Evolutionary conservation across 2,329 filamentous ascomycete species (phyloP), one percentile per base, ranked within the genome.

Genomic region (Colletotrichum incanum): DNA sequence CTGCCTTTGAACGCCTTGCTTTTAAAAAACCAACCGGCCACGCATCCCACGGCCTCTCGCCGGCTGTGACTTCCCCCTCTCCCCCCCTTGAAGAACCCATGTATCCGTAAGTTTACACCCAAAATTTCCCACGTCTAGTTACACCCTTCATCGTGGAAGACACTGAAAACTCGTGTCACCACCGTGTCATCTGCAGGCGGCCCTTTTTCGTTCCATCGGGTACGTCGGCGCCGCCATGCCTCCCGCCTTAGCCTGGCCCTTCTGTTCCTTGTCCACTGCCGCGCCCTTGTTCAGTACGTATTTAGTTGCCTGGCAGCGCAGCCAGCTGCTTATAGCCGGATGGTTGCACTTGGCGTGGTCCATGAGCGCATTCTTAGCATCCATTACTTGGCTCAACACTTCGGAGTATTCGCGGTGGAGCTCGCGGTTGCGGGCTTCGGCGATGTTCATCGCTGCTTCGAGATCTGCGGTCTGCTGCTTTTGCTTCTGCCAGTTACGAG

Each of bases 401-500:
- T 72, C 41, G 23, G 58, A 16, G 18, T 67, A 50, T 34, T 73
- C 47, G 2, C 31, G 28, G 11, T 58, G 50, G 5, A 73, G 64
- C n/a, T 55, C 45, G 8, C 39, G 31, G 47, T 73, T 62, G 1
- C 61, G 63, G 9, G 43, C 56, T 18, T 73, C 72, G 20, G 45
- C 67, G 4, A 47, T 16, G 7, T n/a, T 7, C 41, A 61, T 67
- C 18, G 55, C 52, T 5, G 47, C 49, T 37, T 73, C 39, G 16
- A 73, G 59, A 18, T 72, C 68, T 8, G 52, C 59, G 3, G 34
- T 58, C 8, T 63, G 63, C 4, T 67, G 54, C 34, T 73, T 73
- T 31, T 72, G 67, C 55, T 67, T 71, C 47, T 58, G 68, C 67
- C 68, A 73, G n/a, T 67, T 73, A 9, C 68, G 67, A 18, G 72